phyloP scores from a whole-genome alignment of 768 basidiomycete genomes.

The Hebeloma cylindrosporum region DNA sequence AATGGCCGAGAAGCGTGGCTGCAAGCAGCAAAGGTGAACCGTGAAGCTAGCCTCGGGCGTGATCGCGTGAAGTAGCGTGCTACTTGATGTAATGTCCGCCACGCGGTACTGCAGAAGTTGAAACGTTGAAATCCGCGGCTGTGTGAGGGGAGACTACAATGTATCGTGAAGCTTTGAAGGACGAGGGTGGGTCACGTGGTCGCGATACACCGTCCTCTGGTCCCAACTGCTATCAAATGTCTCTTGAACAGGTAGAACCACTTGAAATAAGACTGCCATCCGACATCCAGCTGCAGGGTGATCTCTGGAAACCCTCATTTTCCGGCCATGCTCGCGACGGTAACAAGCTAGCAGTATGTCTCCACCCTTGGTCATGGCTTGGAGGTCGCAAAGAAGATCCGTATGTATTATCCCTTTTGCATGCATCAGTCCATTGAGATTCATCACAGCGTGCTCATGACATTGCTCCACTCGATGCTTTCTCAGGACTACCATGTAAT shows the following conservation, averaged over 20 bases:
- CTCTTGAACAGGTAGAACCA: background rate
- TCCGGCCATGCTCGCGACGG: constrained; percentile 9
- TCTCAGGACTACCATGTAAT: constrained; percentile 55
- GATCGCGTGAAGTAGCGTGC: too few relatives aligned
- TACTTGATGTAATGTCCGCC: too few relatives aligned
- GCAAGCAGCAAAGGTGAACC: too few relatives aligned
- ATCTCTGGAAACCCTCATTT: constrained; percentile 29
- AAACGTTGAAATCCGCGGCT: too few relatives aligned
- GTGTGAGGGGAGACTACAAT: too few relatives aligned
- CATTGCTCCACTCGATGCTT: constrained; percentile 36
- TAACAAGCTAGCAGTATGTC: constrained; percentile 61
- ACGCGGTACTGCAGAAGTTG: too few relatives aligned
- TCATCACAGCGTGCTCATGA: constrained; percentile 15
- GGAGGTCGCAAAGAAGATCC: constrained; percentile 76
- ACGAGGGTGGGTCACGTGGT: background rate
- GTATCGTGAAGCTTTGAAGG: too few relatives aligned
- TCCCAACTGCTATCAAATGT: background rate
- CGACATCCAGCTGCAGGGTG: constrained; percentile 45
- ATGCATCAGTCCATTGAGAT: background rate
- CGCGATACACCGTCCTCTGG: background rate
- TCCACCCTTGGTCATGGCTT: constrained; percentile 87
- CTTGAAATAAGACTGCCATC: constrained; percentile 29
- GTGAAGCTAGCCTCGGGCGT: too few relatives aligned
- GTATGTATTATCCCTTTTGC: constrained; percentile 42
- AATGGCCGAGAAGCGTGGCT: too few relatives aligned